phyloP scores from a whole-genome alignment of 345 rosid genomes.

The Populus tremula region DNA sequence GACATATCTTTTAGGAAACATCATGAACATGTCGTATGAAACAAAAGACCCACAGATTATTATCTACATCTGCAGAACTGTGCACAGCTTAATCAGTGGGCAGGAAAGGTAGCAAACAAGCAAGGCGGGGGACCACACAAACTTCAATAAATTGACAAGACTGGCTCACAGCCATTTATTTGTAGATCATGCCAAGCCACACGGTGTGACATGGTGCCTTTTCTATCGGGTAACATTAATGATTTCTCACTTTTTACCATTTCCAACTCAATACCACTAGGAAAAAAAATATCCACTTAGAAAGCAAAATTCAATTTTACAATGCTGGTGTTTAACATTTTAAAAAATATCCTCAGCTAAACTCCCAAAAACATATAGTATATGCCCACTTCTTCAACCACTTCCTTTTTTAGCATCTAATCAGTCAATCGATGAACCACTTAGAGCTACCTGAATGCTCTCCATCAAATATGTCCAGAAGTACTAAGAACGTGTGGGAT shows the following conservation, averaged over 20 bases:
- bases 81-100: not conserved
- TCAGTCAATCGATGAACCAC: not conserved
- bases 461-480: not conserved
- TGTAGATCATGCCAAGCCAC: not conserved
- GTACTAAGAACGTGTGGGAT: too few species aligned
- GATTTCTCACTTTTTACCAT: not conserved
- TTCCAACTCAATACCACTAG: not conserved
- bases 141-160: not conserved
- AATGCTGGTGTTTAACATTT: too few species aligned
- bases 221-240: not conserved
- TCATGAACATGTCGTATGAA: not conserved
- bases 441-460: not conserved
- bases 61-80: not conserved
- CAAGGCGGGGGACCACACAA: not conserved
- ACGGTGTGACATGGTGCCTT: not conserved
- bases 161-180: not conserved
- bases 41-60: not conserved
- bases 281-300: not conserved
- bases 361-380: not conserved
- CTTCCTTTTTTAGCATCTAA: not conserved
- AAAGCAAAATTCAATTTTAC: not conserved
- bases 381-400: not conserved
- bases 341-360: too few species aligned
- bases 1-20: not conserved
- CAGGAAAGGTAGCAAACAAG: not conserved